These are phyloP conservation scores for Thermochaetoides thermophila DNA, from an alignment of 495 filamentous ascomycete species.

Conservation along the genomic window DNA sequence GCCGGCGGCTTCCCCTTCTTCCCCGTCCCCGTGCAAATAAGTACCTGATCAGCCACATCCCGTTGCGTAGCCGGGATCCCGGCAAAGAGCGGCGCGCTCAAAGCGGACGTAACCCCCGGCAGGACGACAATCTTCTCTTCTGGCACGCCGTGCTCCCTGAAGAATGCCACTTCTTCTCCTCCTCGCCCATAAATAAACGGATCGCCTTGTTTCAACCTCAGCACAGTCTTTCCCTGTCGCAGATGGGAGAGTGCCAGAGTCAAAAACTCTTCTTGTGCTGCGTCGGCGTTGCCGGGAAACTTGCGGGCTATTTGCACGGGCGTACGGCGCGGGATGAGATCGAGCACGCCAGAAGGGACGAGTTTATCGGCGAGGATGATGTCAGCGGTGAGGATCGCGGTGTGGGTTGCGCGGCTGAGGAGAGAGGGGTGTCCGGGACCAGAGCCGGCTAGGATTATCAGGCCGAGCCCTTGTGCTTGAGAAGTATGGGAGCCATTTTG, in stretches of 20 bases:
- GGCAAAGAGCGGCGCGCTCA: conserved; percentile 79
- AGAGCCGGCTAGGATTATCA: conserved; percentile 80
- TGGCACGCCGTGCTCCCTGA: conserved; percentile 50
- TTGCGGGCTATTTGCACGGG: conserved; percentile 88
- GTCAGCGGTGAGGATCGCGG: conserved; percentile 71
- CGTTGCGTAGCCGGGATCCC: conserved; percentile 79
- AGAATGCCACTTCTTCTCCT: conserved; percentile 84
- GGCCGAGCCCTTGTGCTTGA: no score
- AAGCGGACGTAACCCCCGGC: conserved; percentile 77
- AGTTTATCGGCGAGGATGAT: conserved; percentile 92
- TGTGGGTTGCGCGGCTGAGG: conserved; percentile 75
- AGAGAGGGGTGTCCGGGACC: conserved; percentile 88
- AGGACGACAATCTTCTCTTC: conserved; percentile 42
- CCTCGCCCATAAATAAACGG: conserved; percentile 93
- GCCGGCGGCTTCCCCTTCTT: conserved; percentile 72
- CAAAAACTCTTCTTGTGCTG: conserved; percentile 84
- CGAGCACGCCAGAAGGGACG: conserved; percentile 72
- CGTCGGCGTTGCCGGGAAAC: conserved; percentile 92
- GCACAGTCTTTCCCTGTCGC: conserved; percentile 57
- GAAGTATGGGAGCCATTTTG: no score
- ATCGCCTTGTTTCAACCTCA: conserved; percentile 90
- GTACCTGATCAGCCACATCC: conserved; percentile 77
- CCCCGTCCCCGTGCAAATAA: conserved; percentile 90
- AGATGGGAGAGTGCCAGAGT: conserved; percentile 58
- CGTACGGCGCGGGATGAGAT: conserved; percentile 79